Evolutionary conservation across 352 stramenopile genomes (phyloP).

Genomic region (Phytophthora agathidicida): DNA sequence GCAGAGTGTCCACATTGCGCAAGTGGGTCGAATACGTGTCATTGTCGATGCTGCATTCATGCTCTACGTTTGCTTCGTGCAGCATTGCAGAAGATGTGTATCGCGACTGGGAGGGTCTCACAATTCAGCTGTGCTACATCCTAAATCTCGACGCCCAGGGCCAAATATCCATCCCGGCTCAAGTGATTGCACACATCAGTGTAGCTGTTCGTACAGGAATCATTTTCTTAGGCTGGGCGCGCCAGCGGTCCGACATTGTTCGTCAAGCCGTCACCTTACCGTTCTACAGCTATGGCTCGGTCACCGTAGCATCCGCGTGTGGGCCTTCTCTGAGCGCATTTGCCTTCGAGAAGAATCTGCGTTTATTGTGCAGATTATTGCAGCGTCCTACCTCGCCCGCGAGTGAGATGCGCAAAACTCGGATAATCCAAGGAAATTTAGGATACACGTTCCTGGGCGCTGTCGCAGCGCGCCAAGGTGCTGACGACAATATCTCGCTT

Average conservation of each 20-base stretch:
- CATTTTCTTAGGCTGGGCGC: constrained; percentile 79
- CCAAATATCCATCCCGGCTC: constrained; percentile 57
- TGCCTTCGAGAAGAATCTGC: constrained; percentile 66
- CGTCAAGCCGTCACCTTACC: constrained; percentile 62
- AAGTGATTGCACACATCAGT: constrained; percentile 60
- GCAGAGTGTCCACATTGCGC: constrained; percentile 52
- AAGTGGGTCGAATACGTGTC: constrained; percentile 88
- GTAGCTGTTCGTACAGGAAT: constrained; percentile 76
- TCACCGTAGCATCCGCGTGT: not conserved
- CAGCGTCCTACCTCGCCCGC: constrained; percentile 9
- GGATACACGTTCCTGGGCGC: constrained; percentile 74
- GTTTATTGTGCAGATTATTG: constrained; percentile 58
- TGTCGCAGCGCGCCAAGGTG: constrained; percentile 32
- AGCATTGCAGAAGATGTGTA: constrained; percentile 79
- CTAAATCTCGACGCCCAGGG: constrained; percentile 66
- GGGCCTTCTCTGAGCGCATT: constrained; percentile 55
- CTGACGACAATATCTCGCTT: constrained; percentile 37
- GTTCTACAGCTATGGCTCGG: constrained; percentile 51
- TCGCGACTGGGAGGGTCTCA: constrained; percentile 84
- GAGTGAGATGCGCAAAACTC: constrained; percentile 22
- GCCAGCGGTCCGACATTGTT: constrained; percentile 65
- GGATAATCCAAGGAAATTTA: constrained; percentile 51
- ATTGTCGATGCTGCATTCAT: constrained; percentile 82
- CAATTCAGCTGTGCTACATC: constrained; percentile 83
- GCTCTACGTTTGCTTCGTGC: constrained; percentile 78